These are phyloP conservation scores for Podila minutissima DNA, from an alignment of 192 early-diverging fungal genomes.

Conservation along the genomic window DNA sequence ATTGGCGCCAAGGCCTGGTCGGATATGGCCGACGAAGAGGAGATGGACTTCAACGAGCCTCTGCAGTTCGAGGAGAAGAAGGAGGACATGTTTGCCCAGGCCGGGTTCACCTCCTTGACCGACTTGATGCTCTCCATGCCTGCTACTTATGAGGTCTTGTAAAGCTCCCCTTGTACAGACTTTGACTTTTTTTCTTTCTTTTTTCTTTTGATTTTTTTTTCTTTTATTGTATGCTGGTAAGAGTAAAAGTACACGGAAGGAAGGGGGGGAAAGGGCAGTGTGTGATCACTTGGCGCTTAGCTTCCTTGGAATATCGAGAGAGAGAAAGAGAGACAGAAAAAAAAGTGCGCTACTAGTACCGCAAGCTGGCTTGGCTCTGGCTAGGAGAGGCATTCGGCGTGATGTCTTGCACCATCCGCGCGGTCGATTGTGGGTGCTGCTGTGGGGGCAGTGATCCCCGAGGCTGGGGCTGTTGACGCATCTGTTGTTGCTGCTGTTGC, in stretches of 20 bases:
- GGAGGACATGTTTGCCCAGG: slow-evolving; percentile 18
- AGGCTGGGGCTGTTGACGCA: not conserved
- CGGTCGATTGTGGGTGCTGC: slow-evolving; percentile 5
- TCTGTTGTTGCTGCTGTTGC: not conserved
- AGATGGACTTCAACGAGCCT: slow-evolving; percentile 47
- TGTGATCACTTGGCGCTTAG: not conserved
- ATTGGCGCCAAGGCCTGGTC: slow-evolving; percentile 35
- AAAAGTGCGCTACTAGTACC: slow-evolving; percentile 9
- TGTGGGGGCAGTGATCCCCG: slow-evolving; percentile 8
- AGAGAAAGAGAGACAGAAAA: not conserved
- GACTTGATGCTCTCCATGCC: slow-evolving; percentile 6
- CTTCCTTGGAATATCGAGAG: not conserved
- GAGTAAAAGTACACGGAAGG: slow-evolving; percentile 10
- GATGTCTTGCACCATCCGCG: slow-evolving; percentile 1
- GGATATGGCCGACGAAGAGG: slow-evolving; percentile 47
- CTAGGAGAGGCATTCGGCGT: slow-evolving; percentile 2
- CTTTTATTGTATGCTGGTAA: too few relatives aligned
- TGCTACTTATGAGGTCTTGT: slow-evolving; percentile 3
- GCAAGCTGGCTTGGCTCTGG: slow-evolving; percentile 21
- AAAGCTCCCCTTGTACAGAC: not conserved
- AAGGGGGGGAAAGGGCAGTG: not conserved
- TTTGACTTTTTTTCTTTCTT: not conserved
- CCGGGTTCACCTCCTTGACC: slow-evolving; percentile 19
- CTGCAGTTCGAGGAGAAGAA: slow-evolving; percentile 35
- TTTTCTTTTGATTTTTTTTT: slow-evolving; percentile 1